Evolutionary conservation across 2,329 filamentous ascomycete genomes (phyloP), one percentile per base, ranked within the genome.

Genomic region (Cladosporium sp.): DNA sequence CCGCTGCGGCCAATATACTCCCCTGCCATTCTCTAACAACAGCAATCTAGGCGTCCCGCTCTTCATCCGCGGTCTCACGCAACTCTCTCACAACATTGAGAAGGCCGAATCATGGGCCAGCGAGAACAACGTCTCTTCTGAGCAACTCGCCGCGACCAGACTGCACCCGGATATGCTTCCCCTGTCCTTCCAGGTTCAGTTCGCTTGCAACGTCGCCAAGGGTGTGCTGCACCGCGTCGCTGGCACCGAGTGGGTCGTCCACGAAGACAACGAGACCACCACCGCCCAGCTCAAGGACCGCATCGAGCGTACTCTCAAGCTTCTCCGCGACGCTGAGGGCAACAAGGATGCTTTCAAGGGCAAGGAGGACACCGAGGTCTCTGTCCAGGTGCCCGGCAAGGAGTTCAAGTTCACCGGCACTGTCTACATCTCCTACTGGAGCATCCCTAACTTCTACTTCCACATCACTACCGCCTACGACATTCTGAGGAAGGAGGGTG

Each of bases 361-460:
- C 4, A 79, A 77, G 62, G 82, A 82, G 65, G 74, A 76, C 0
- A 68, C 70, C 2, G 77, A 82, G 67, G 71, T 85, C 8, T 67
- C 76, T 5, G 67, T 85, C 41, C 73, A 76, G 52, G 70, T 74
- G 8, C 64, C 64, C 11, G 68, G 71, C 4, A 52, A 41, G 44
- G 77, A 83, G 61, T 59, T 74, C 7, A 79, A 78, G 65, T 80
- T 84, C 64, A 78, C 78, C 2, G 81, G 76, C 0, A 69, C 78
- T 64, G 75, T 79, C 2, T 90, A 86, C 72, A 72, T 85, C 26
- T 72, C 77, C 49, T 77, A 77, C 3, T 86, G 83, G 74, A 80
- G 77, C 4, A 65, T 87, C 52, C 87, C 88, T 26, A 89, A 90
- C 72, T 73, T 89, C 70, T 89, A 82, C 78, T 91, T 91, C 77